These are phyloP conservation scores for Acer saccharum DNA, from an alignment of 345 rosid genomes.

Conservation along the genomic window DNA sequence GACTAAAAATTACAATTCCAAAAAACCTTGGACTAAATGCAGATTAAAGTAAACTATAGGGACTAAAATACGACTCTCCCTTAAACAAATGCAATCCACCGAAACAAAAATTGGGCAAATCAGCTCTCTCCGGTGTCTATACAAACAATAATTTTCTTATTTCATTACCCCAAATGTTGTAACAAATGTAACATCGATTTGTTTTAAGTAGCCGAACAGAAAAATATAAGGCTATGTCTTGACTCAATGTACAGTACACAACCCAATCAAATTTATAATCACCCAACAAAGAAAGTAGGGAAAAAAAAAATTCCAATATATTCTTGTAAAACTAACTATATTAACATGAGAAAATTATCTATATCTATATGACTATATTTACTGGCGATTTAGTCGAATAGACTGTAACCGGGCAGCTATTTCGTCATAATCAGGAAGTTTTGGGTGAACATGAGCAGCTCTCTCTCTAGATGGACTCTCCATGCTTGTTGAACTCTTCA, in stretches of 20 bases:
- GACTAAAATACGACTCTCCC: too few species aligned
- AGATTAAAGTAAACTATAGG: too few species aligned
- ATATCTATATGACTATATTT: not conserved
- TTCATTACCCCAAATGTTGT: too few species aligned
- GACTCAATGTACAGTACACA: not conserved
- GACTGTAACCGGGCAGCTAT: conserved; percentile 60
- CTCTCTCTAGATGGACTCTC: conserved; percentile 34
- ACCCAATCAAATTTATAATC: conserved; percentile 5
- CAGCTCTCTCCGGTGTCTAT: too few species aligned
- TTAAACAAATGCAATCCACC: too few species aligned
- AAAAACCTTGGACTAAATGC: too few species aligned
- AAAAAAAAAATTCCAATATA: not conserved
- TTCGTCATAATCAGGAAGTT: conserved; percentile 82
- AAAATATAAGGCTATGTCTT: not conserved
- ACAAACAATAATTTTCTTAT: too few species aligned
- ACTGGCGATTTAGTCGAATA: conserved; percentile 45
- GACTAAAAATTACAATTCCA: too few species aligned
- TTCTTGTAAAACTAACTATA: not conserved
- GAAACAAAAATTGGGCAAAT: too few species aligned
- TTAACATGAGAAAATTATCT: not conserved
- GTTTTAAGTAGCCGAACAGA: too few species aligned
- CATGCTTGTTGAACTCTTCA: conserved; percentile 13
- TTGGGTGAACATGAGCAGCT: conserved; percentile 84
- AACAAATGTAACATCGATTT: too few species aligned
- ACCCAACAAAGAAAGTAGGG: not conserved